These are phyloP conservation scores for Xylaria acuta DNA, from an alignment of 495 filamentous ascomycete genomes.

Conservation along the genomic window DNA sequence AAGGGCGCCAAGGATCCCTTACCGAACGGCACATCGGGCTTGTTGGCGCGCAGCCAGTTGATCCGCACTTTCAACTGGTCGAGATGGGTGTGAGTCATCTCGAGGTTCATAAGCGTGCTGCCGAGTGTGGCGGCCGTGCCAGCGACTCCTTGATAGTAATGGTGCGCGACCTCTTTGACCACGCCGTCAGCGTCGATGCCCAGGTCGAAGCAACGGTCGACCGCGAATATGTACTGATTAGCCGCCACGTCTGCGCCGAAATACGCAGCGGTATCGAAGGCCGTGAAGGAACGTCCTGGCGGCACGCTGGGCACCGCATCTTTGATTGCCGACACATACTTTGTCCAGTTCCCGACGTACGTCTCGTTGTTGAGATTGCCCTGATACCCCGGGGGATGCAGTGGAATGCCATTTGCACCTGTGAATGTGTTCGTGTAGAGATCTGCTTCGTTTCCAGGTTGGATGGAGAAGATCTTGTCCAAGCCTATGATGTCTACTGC, in stretches of 20 bases:
- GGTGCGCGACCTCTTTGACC: constrained; percentile 39
- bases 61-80: constrained; percentile 34
- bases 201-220: constrained; percentile 37
- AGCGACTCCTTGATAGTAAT: constrained; percentile 38
- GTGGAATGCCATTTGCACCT: constrained; percentile 34
- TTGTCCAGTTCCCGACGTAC: constrained; percentile 40
- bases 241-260: constrained; percentile 24
- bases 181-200: constrained; percentile 35
- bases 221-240: constrained; percentile 32
- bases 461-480: constrained; percentile 39
- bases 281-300: constrained; percentile 34
- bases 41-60: constrained; percentile 33
- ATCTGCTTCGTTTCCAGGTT: constrained; percentile 39
- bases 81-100: constrained; percentile 31
- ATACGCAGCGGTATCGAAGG: constrained; percentile 37
- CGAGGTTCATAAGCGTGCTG: constrained; percentile 34
- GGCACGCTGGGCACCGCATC: constrained; percentile 27
- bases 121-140: constrained; percentile 34
- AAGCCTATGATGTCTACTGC: constrained; percentile 33
- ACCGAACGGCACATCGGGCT: constrained; percentile 33
- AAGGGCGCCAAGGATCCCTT: neutral
- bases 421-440: constrained; percentile 33
- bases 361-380: constrained; percentile 36
- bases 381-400: constrained; percentile 39
- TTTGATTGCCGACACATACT: constrained; percentile 34